These are phyloP conservation scores for Penicillium oxalicum DNA, from an alignment of 2,329 filamentous ascomycete species.

Conservation along the genomic window DNA sequence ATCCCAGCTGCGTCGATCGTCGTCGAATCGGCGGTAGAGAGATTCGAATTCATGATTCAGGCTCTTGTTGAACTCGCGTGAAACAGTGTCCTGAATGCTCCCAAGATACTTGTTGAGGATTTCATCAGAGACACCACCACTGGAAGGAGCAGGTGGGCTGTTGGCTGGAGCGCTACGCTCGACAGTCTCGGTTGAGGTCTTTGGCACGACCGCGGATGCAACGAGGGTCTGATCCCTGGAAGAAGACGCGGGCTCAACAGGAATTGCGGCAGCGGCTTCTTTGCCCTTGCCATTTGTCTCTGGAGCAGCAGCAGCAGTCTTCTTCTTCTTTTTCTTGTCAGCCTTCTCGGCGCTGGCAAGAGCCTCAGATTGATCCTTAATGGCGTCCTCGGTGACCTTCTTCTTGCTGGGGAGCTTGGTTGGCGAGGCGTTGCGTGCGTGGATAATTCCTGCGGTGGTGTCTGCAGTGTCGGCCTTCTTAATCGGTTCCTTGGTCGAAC, in stretches of 20 bases:
- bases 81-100: slow-evolving; percentile 46
- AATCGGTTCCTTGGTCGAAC: slow-evolving; percentile 37
- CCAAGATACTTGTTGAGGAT: slow-evolving; percentile 58
- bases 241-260: slow-evolving; percentile 12
- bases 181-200: slow-evolving; percentile 10
- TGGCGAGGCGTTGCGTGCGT: slow-evolving; percentile 31
- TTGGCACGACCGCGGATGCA: slow-evolving; percentile 12
- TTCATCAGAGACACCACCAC: slow-evolving; percentile 45
- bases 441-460: slow-evolving; percentile 15
- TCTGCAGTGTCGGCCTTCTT: slow-evolving; percentile 29
- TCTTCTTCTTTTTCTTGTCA: slow-evolving; percentile 69
- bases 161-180: slow-evolving; percentile 20
- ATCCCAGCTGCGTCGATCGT: slow-evolving; percentile 62
- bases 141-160: slow-evolving; percentile 11
- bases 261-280: slow-evolving; percentile 19
- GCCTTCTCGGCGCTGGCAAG: slow-evolving; percentile 47
- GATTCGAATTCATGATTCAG: slow-evolving; percentile 48
- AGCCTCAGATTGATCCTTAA: slow-evolving; percentile 29
- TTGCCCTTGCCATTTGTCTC: slow-evolving; percentile 46
- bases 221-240: slow-evolving; percentile 10
- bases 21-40: slow-evolving; percentile 57
- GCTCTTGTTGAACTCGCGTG: slow-evolving; percentile 44
- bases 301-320: slow-evolving; percentile 26
- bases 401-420: slow-evolving; percentile 38
- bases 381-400: slow-evolving; percentile 34